phyloP scores from a whole-genome alignment of 768 basidiomycete species.

The Leccinum imitatum region DNA sequence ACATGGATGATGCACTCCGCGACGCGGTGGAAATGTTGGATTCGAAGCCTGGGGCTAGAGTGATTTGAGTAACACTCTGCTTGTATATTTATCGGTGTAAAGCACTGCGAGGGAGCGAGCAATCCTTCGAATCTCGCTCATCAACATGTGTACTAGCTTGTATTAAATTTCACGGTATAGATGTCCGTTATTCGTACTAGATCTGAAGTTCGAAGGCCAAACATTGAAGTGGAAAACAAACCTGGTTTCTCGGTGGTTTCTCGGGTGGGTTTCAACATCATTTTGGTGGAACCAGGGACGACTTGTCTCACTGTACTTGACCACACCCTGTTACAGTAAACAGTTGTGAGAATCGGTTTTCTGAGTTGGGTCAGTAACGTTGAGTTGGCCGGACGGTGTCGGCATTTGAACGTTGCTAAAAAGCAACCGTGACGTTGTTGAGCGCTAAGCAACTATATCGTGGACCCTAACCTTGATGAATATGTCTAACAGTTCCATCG shows the following conservation, averaged over 20 bases:
- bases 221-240: background rate
- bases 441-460: too few species aligned
- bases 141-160: background rate
- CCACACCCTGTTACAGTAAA: too few species aligned
- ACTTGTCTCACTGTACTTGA: too few species aligned
- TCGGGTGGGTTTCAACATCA: too few species aligned
- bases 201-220: background rate
- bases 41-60: background rate
- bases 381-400: background rate
- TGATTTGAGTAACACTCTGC: background rate
- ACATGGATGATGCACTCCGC: conserved; percentile 20
- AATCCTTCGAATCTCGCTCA: background rate
- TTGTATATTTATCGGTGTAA: background rate
- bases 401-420: background rate
- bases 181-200: background rate
- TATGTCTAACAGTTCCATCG: background rate
- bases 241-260: background rate
- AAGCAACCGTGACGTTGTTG: too few species aligned
- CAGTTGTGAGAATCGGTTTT: too few species aligned
- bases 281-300: too few species aligned
- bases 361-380: too few species aligned
- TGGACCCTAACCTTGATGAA: too few species aligned
- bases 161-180: too few species aligned
- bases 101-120: background rate
- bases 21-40: conserved; percentile 22